Base-by-base conservation (phyloP, 2,329 filamentous ascomycete genomes). In the Rutstroemia sp. region DNA sequence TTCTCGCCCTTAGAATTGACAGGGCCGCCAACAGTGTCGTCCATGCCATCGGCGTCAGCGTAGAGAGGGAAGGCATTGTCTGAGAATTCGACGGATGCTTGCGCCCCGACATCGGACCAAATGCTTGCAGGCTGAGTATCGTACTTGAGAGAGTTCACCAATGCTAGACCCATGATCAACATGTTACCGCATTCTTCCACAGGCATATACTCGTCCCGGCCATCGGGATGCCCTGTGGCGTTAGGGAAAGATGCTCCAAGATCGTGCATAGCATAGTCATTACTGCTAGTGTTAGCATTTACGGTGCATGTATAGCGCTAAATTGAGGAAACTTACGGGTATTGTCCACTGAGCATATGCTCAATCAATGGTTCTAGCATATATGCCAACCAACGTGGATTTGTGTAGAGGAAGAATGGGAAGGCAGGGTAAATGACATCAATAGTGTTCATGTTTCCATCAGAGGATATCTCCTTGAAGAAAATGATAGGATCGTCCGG, bases 371-470 rank as follows among this genome's bases (percentile, higher is more conserved):
- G 89, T 69, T 92, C 88, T 4, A 94, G 75, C 3, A 92, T 76
- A 66, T 92, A 92, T 1, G 84, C 86, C 56, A 92, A 74, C 88
- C 88, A 92, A 57, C 82, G 77, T 2, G 89, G 89, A 63, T 92
- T 91, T 17, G 88, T 91, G 68, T 92, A 94, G 19, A 92, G 70
- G 75, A 92, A 92, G 76, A 92, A 94, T 0, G 89, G 88, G 71
- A 90, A 92, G 0, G 88, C 80, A 0, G 89, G 89, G 74, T 91
- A 94, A 64, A 95, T 92, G 56, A 95, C 88, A 72, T 92, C 88
- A 10, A 94, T 87, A 0, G 89, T 94, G 68, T 94, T 89, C 70
- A 85, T 85, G 65, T 95, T 92, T 4, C 89, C 89, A 64, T 92
- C 88, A 2, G 87, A 91, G 1, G 87, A 90, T 56, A 94, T 92